phyloP scores from a whole-genome alignment of 768 basidiomycete genomes.

The Trametes cingulata region DNA sequence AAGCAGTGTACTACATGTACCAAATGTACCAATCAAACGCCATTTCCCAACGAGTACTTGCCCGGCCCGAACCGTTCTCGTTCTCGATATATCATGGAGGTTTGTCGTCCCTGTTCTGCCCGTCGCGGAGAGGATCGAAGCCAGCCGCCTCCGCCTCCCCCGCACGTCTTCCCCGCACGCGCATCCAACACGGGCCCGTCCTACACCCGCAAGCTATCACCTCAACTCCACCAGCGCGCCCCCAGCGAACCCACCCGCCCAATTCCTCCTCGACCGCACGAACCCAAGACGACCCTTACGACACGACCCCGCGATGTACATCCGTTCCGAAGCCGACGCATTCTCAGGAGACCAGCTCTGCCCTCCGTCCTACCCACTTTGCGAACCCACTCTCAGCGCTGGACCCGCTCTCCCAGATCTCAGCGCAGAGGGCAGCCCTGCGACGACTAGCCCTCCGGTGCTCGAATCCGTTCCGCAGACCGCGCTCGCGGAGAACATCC shows the following conservation, averaged over 20 bases:
- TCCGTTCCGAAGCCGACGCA: background rate
- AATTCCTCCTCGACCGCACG: background rate
- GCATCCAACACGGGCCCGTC: background rate
- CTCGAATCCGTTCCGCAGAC: background rate
- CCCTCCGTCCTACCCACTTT: conserved; percentile 10
- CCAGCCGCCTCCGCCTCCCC: conserved; percentile 3
- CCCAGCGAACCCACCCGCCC: background rate
- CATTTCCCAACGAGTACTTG: conserved; percentile 4
- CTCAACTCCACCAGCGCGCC: background rate
- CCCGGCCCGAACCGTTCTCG: background rate
- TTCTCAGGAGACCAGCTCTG: conserved; percentile 1
- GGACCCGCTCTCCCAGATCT: conserved; percentile 21
- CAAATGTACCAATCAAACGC: conserved; percentile 10
- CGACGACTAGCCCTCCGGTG: conserved; percentile 2
- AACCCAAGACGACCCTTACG: conserved; percentile 1
- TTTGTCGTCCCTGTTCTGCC: background rate
- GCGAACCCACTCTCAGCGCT: conserved; percentile 20
- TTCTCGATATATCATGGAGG: background rate
- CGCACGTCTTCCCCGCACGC: background rate
- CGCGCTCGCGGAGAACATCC: conserved; percentile 13
- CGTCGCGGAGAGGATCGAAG: background rate
- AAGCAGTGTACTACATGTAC: conserved; percentile 13
- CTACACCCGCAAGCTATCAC: background rate
- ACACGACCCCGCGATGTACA: conserved; percentile 11
- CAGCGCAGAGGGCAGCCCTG: background rate